A percentile compares a stretch with the other conserved stretches of the same genome.
These are phyloP conservation scores for Biancaea sappan DNA, from an alignment of 306 rosid genomes.

Conservation along the genomic window DNA sequence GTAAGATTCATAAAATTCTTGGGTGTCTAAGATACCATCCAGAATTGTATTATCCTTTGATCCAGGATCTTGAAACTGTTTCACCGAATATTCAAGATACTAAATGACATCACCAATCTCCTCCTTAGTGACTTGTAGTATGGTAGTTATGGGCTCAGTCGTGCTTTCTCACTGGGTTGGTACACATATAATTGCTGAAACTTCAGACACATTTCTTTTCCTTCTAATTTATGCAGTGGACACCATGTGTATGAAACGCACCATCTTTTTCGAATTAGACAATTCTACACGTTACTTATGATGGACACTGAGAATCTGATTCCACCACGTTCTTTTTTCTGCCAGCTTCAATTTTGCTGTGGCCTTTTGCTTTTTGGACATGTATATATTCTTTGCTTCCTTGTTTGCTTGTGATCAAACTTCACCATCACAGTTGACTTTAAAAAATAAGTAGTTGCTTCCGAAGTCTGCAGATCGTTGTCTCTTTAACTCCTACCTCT, in stretches of 20 bases:
- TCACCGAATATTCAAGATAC: not conserved
- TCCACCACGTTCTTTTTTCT: conserved; percentile 10
- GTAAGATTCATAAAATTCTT: too few relatives aligned
- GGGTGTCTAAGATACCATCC: too few relatives aligned
- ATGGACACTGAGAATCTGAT: conserved; percentile 41
- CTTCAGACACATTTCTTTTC: not conserved
- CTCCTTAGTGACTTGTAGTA: not conserved
- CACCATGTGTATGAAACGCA: conserved; percentile 9
- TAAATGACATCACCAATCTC: not conserved
- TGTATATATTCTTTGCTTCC: conserved; percentile 52
- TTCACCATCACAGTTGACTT: not conserved
- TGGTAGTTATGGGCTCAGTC: too few relatives aligned
- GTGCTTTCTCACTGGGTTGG: too few relatives aligned
- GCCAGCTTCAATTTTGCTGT: conserved; percentile 36
- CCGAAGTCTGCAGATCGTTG: conserved; percentile 25
- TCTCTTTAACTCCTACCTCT: conserved; percentile 28
- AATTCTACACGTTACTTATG: conserved; percentile 31
- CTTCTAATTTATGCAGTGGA: not conserved
- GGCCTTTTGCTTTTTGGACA: conserved; percentile 35
- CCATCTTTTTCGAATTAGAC: conserved; percentile 5
- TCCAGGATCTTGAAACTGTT: too few relatives aligned
- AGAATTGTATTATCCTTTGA: too few relatives aligned
- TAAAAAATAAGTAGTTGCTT: not conserved
- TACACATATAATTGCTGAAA: too few relatives aligned
- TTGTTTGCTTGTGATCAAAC: not conserved